Percentiles rank a stretch among this genome's conserved stretches.
Evolutionary conservation across 306 rosid species (phyloP).

Genomic region (Ormosia semicastrata): DNA sequence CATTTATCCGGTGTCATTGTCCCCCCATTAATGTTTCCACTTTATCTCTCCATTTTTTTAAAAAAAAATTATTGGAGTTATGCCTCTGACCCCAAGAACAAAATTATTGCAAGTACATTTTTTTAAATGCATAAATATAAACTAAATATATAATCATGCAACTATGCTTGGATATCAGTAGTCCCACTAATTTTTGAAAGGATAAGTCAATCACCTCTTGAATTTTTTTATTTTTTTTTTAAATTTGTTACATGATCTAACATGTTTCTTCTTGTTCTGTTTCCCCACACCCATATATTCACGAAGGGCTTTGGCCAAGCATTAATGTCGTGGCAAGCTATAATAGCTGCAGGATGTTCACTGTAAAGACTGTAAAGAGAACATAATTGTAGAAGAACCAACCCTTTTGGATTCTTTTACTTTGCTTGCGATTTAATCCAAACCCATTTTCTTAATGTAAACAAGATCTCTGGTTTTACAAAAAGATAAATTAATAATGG

Average conservation of each 20-base stretch:
- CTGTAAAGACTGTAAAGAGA: neutral
- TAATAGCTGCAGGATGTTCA: slow-evolving; percentile 5
- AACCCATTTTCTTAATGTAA: slow-evolving; percentile 23
- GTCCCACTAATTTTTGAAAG: slow-evolving; percentile 11
- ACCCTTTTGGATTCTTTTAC: neutral
- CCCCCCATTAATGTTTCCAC: slow-evolving; percentile 33
- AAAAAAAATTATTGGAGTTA: neutral
- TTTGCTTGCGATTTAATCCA: slow-evolving; percentile 39
- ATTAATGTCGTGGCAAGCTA: slow-evolving; percentile 22
- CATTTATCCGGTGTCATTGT: slow-evolving; percentile 38
- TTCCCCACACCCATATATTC: too few relatives aligned
- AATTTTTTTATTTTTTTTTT: neutral
- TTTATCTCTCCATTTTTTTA: neutral
- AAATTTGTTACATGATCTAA: neutral
- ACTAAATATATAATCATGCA: neutral
- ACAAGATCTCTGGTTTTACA: neutral
- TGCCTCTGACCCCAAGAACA: neutral
- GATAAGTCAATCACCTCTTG: slow-evolving; percentile 27
- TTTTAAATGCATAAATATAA: neutral
- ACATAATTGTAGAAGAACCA: slow-evolving; percentile 21
- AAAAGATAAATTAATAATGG: slow-evolving; percentile 18
- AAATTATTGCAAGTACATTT: slow-evolving; percentile 15
- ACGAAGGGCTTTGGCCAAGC: neutral
- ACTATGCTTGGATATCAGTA: slow-evolving; percentile 21
- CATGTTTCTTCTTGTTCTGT: neutral